Evolutionary conservation across 139 green algal species (phyloP).

Genomic region (Closterium sp.): DNA sequence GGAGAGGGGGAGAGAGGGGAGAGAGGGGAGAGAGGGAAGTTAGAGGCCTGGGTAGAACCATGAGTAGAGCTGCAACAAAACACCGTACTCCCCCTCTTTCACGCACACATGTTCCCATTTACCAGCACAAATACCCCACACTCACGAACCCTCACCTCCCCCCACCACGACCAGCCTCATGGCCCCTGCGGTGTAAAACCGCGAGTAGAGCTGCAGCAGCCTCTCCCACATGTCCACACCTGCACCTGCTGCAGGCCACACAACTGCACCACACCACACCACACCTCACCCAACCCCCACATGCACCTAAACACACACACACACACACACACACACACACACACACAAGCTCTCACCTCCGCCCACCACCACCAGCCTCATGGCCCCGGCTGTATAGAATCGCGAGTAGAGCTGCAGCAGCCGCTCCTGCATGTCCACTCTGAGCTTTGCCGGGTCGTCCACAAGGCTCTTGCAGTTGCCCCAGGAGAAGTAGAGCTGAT

Average conservation of each 20-base stretch:
- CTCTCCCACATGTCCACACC: constrained; percentile 68
- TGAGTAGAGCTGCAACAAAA: too few species aligned
- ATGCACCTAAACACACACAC: neutral
- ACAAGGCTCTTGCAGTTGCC: too few species aligned
- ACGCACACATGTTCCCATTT: too few species aligned
- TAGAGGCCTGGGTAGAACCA: too few species aligned
- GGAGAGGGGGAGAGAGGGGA: neutral
- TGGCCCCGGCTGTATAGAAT: constrained; percentile 86
- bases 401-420: constrained; percentile 81
- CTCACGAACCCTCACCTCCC: neutral
- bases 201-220: constrained; percentile 81
- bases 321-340: neutral
- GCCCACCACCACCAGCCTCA: constrained; percentile 86
- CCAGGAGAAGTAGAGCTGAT: too few species aligned
- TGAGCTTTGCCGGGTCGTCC: too few species aligned
- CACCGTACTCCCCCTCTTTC: too few species aligned
- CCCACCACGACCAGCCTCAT: constrained; percentile 90
- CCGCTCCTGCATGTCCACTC: constrained; percentile 64
- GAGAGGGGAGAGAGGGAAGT: too few species aligned
- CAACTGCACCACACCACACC: too few species aligned
- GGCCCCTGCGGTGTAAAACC: constrained; percentile 83
- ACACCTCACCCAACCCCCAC: too few species aligned
- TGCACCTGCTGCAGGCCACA: too few species aligned
- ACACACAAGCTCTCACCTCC: constrained; percentile 9
- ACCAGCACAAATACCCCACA: too few species aligned